phyloP scores from a whole-genome alignment of 1,139 yeast species.

The Blastobotrys petasosporus region DNA sequence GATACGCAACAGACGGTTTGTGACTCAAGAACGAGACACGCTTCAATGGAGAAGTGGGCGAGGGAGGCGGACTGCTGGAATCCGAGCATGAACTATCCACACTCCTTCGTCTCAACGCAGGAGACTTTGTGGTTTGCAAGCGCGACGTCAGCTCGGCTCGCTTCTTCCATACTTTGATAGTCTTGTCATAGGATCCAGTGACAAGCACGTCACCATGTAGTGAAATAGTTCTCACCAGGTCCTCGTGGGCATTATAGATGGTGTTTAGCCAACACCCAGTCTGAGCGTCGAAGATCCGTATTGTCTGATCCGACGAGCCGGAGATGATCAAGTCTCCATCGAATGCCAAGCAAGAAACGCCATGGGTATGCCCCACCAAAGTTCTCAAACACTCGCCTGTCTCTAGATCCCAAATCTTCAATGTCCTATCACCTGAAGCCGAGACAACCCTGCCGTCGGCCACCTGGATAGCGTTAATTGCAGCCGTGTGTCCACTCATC shows the following conservation, averaged over 20 bases:
- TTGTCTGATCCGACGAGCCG: slow-evolving; percentile 12
- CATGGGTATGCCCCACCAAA: slow-evolving; percentile 10
- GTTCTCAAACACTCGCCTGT: slow-evolving; percentile 10
- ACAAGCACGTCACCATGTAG: slow-evolving; percentile 8
- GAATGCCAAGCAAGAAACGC: slow-evolving; percentile 13
- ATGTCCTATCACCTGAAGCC: slow-evolving; percentile 14
- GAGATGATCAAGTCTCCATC: slow-evolving; percentile 11
- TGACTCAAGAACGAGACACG: slow-evolving; percentile 2
- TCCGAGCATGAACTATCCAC: not conserved
- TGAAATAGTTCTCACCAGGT: slow-evolving; percentile 11
- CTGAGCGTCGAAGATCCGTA: slow-evolving; percentile 9
- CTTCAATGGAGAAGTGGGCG: not conserved
- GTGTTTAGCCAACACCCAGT: slow-evolving; percentile 11
- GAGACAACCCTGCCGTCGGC: slow-evolving; percentile 10
- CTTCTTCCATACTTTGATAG: slow-evolving; percentile 13
- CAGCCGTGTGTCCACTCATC: slow-evolving; percentile 9
- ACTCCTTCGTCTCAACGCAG: not conserved
- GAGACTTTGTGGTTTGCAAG: not conserved
- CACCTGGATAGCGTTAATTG: slow-evolving; percentile 12
- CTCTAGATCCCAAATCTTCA: slow-evolving; percentile 13
- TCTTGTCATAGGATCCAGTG: slow-evolving; percentile 14
- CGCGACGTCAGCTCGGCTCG: not conserved
- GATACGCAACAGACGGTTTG: slow-evolving; percentile 6
- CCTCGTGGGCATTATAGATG: slow-evolving; percentile 13
- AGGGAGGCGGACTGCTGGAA: not conserved